phyloP scores from a whole-genome alignment of 805 yeast genomes.

The Candida silvatica region DNA sequence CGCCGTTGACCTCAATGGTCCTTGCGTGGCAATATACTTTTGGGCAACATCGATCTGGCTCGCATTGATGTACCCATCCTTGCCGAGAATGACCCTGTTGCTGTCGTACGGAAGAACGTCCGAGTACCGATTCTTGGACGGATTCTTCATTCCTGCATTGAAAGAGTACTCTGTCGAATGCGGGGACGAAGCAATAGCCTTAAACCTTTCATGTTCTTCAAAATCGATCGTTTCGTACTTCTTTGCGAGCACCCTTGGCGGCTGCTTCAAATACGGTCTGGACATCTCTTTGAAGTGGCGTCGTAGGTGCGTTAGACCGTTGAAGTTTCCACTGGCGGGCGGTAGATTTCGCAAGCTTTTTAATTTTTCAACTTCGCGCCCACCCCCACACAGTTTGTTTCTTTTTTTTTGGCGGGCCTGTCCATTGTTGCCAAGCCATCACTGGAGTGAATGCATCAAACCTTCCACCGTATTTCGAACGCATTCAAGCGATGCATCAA shows the following conservation, averaged over 20 bases:
- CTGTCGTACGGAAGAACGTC: conserved; percentile 59
- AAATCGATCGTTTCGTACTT: neutral
- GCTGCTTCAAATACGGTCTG: too few species aligned
- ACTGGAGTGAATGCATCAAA: too few species aligned
- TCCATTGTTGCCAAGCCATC: too few species aligned
- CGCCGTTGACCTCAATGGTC: conserved; percentile 68
- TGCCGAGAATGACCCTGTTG: conserved; percentile 30
- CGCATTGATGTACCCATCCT: conserved; percentile 34
- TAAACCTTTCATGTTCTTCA: neutral
- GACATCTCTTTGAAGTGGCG: too few species aligned
- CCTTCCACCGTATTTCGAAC: neutral
- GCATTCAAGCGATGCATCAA: neutral
- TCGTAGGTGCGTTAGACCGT: too few species aligned
- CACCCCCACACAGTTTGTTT: too few species aligned
- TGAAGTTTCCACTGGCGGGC: too few species aligned
- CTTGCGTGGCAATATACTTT: conserved; percentile 77
- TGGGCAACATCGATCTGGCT: conserved; percentile 18
- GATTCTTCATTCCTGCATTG: neutral
- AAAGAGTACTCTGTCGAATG: neutral
- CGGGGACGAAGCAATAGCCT: neutral
- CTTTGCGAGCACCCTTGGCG: too few species aligned
- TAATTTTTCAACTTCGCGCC: too few species aligned
- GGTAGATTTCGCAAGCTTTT: too few species aligned
- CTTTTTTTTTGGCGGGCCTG: too few species aligned
- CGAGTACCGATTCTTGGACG: conserved; percentile 40